Base-by-base conservation (phyloP, 2,329 filamentous ascomycete species). In the Ophiosphaerella herpotricha region DNA sequence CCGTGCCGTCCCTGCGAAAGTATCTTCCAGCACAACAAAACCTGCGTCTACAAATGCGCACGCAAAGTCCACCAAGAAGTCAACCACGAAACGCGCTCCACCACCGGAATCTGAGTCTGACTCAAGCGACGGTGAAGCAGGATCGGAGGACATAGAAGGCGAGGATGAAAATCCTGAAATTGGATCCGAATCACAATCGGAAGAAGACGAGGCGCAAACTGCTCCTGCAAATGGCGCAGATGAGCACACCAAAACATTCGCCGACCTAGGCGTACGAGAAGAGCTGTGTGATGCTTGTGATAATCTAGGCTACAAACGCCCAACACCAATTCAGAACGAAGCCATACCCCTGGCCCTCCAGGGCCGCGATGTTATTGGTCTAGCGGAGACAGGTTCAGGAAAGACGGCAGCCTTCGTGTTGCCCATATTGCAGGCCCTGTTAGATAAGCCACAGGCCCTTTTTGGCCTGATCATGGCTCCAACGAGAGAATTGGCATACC, bases 351-450 rank as follows among this genome's bases (percentile, higher is more conserved):
- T 85, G 4, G 92, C 92, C 32, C 80, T 97, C 4, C 76, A 89
- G 66, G 86, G 88, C 44, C 85, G 91, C 65, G 94, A 97, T 73
- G 80, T 97, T 0, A 96, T 99, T 61, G 94, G 92, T 36, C 81
- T 97, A 43, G 94, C 94, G 29, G 93, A 99, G 75, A 99, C 94
- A 0, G 94, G 94, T 61, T 91, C 87, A 68, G 94, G 94, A 75
- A 99, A 97, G 78, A 97, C 94, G 0, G 93, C 91, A 6, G 92
- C 94, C 0, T 99, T 97, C 71, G 91, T 91, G 0, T 79, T 99
- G 2, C 94, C 94, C 1, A 95, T 99, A 34, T 82, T 99, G 2
- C 92, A 97, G 75, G 72, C 89, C 2, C 83, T 99, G 1, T 88
- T 97, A 76, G 89, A 94, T 48, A 90, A 91, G 63, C 92, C 92